Evolutionary conservation across 176 grass and related monocot genomes (phyloP).

Genomic region (Musa acuminata): DNA sequence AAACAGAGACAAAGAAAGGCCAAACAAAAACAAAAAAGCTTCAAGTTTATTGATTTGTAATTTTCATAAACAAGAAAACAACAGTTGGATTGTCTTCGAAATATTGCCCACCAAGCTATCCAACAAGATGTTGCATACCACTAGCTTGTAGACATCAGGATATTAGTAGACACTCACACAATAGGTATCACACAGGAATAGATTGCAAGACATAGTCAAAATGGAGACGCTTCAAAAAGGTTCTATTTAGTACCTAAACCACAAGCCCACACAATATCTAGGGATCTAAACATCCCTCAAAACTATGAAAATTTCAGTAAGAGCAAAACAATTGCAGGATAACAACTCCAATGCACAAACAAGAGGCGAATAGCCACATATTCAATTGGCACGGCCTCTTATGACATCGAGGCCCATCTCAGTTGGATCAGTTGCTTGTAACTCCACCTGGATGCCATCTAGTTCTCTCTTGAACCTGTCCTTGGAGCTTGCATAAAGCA

Average conservation of each 20-base stretch:
- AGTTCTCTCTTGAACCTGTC: slow-evolving; percentile 9
- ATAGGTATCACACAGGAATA: neutral
- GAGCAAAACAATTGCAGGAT: neutral
- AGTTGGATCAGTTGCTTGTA: slow-evolving; percentile 5
- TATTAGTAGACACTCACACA: neutral
- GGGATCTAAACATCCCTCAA: neutral
- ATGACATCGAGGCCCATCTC: slow-evolving; percentile 8
- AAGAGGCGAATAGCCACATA: neutral
- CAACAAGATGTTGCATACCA: slow-evolving; percentile 2
- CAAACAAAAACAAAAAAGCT: neutral
- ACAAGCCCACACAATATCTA: neutral
- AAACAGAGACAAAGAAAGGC: too few relatives aligned
- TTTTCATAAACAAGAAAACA: neutral
- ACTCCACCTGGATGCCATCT: slow-evolving; percentile 6
- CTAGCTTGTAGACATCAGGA: neutral
- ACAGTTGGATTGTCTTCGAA: neutral
- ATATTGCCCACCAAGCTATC: neutral
- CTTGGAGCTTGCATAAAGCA: slow-evolving; percentile 10
- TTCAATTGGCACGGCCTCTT: slow-evolving; percentile 2
- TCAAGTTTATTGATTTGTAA: neutral
- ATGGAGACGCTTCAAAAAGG: neutral
- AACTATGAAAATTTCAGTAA: neutral
- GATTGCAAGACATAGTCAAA: neutral
- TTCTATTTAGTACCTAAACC: neutral
- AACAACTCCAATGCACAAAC: neutral